These are phyloP conservation scores for Selaginella tamariscina DNA, from an alignment of 75 land plant genomes.

Conservation along the genomic window DNA sequence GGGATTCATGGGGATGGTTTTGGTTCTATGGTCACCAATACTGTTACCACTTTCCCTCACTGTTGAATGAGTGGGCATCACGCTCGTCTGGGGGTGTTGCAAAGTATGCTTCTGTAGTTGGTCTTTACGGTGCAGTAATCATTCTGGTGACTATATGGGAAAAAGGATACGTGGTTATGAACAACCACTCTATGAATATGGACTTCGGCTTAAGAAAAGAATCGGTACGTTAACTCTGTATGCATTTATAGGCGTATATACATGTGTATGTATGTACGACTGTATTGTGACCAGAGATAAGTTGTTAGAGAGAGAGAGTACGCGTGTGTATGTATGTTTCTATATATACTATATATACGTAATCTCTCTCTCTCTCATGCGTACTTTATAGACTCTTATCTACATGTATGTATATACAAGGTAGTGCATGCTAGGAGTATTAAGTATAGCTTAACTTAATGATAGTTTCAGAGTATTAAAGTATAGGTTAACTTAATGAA, in stretches of 20 bases:
- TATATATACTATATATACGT: too few species aligned
- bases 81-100: slow-evolving; percentile 41
- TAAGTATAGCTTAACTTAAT: too few species aligned
- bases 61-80: slow-evolving; percentile 62
- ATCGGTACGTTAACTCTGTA: slow-evolving; percentile 21
- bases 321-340: too few species aligned
- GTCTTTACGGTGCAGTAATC: slow-evolving; percentile 57
- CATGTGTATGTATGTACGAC: too few species aligned
- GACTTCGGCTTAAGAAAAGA: slow-evolving; percentile 15
- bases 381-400: too few species aligned
- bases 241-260: slow-evolving; percentile 22
- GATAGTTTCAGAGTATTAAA: too few species aligned
- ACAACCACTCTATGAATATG: slow-evolving; percentile 61
- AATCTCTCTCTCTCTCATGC: too few species aligned
- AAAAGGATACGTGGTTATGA: slow-evolving; percentile 84
- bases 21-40: slow-evolving; percentile 89
- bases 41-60: slow-evolving; percentile 70
- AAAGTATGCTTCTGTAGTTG: slow-evolving; percentile 46
- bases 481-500: too few species aligned
- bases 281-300: too few species aligned
- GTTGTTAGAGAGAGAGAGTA: too few species aligned
- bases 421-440: too few species aligned
- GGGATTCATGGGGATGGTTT: slow-evolving; percentile 56
- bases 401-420: too few species aligned
- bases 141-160: slow-evolving; percentile 70